Evolutionary conservation across 2,329 filamentous ascomycete species (phyloP).

Genomic region (Calonectria fujianensis): DNA sequence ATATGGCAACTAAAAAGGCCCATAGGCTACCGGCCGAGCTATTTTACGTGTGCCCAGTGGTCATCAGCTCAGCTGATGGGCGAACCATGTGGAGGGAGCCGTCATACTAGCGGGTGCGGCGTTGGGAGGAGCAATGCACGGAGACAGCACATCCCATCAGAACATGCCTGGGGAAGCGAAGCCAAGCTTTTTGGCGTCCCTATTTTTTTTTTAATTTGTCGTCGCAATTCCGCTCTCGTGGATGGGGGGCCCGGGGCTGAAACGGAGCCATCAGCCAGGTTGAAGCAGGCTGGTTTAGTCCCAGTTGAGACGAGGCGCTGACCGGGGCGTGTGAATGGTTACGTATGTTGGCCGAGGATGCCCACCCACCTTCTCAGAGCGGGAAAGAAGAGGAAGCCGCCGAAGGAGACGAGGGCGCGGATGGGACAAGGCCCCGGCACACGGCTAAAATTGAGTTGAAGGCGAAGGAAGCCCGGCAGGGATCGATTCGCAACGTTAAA

Average conservation of each 20-base stretch:
- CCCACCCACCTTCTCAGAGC: slow-evolving; percentile 7
- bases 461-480: neutral
- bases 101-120: slow-evolving; percentile 25
- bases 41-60: slow-evolving; percentile 24
- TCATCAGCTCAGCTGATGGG: slow-evolving; percentile 37
- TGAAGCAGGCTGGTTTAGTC: slow-evolving; percentile 23
- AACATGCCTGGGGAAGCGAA: slow-evolving; percentile 36
- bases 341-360: slow-evolving; percentile 25
- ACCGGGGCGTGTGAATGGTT: slow-evolving; percentile 21
- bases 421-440: neutral
- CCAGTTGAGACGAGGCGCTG: slow-evolving; percentile 15
- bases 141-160: slow-evolving; percentile 4
- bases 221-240: slow-evolving; percentile 30
- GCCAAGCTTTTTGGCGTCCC: slow-evolving; percentile 23
- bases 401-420: neutral
- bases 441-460: slow-evolving; percentile 27
- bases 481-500: slow-evolving; percentile 18
- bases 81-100: slow-evolving; percentile 25
- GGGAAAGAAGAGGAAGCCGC: slow-evolving; percentile 25
- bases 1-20: slow-evolving; percentile 26
- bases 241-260: neutral
- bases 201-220: slow-evolving; percentile 10
- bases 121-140: slow-evolving; percentile 20
- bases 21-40: slow-evolving; percentile 21
- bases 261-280: slow-evolving; percentile 23